phyloP scores from a whole-genome alignment of 2,329 filamentous ascomycete genomes.

The Triangularia verruculosa region DNA sequence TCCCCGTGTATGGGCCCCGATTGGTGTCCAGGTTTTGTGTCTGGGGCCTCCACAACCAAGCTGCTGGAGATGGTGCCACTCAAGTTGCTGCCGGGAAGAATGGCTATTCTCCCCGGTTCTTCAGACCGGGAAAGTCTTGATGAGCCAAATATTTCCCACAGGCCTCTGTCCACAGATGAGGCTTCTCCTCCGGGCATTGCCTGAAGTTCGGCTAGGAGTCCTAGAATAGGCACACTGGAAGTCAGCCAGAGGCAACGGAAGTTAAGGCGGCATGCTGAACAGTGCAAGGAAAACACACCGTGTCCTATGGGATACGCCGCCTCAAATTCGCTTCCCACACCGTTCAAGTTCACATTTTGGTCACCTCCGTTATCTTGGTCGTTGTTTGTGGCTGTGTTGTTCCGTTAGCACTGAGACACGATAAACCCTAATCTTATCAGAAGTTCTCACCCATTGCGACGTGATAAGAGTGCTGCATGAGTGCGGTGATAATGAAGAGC shows the following conservation, averaged over 20 bases:
- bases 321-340: not conserved
- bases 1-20: not conserved
- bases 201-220: not conserved
- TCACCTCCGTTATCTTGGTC: not conserved
- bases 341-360: not conserved
- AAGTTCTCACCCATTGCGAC: not conserved
- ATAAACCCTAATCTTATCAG: not conserved
- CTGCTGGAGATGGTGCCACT: not conserved
- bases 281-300: not conserved
- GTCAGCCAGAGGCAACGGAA: not conserved
- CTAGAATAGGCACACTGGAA: not conserved
- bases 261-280: no score
- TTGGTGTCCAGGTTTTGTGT: not conserved
- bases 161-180: not conserved
- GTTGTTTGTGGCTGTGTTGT: not conserved
- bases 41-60: not conserved
- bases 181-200: not conserved
- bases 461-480: not conserved
- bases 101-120: no score
- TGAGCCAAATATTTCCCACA: not conserved
- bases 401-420: not conserved
- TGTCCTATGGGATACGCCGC: not conserved
- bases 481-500: not conserved
- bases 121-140: not conserved
- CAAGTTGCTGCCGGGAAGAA: not conserved